Base-by-base conservation (phyloP, 768 basidiomycete species). In the Terana coerulea region DNA sequence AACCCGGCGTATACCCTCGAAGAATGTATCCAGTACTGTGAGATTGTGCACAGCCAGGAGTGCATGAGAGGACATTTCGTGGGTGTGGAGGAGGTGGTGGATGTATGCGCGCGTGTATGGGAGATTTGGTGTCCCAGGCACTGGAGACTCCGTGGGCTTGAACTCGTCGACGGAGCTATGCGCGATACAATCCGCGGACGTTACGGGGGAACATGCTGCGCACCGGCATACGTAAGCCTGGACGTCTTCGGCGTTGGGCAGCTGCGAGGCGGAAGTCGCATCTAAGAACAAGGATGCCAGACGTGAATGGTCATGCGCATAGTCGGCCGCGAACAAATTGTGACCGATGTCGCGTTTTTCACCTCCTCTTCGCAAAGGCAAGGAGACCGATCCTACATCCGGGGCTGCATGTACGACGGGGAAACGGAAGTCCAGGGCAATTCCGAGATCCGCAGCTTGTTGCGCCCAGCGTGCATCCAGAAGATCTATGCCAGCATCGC, bases 1-100 rank as follows among this genome's bases (percentile, higher is more conserved):
- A 11, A 71, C 53, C 0, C 50, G 35, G 44, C 91, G 76, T 1
- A 93, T 69, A 0, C 78, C 79, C 0, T 67, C 68, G 39, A 92
- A 80, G 62, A 94, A 89, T 1, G 69, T 63, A 34, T 83, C 78
- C 24, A 91, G 68, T 1, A 92, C 77, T 0, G 77, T 64, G 25
- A 91, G 72, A 58, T 94, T 95, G 65, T 95, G 92, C 68, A 83
- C 73, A 10, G 74, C 76, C 15, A 94, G 77, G 21, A 93, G 65
- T 3, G 88, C 63, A 58, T 94, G 89, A 0, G 89, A 85, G 0
- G 84, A 81, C 91, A 95, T 93, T 65, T 95, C 92, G 66, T 94
- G 92, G 5, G 91, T 91, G 46, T 86, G 84, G 30, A 93, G 70
- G 12, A 95, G 78, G 59, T 95, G 91, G 62, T 95, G 90, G 26